Evolutionary conservation across 768 basidiomycete genomes (phyloP), one percentile per base, ranked within the genome.

Genomic region (Rhodotorula graminis): DNA sequence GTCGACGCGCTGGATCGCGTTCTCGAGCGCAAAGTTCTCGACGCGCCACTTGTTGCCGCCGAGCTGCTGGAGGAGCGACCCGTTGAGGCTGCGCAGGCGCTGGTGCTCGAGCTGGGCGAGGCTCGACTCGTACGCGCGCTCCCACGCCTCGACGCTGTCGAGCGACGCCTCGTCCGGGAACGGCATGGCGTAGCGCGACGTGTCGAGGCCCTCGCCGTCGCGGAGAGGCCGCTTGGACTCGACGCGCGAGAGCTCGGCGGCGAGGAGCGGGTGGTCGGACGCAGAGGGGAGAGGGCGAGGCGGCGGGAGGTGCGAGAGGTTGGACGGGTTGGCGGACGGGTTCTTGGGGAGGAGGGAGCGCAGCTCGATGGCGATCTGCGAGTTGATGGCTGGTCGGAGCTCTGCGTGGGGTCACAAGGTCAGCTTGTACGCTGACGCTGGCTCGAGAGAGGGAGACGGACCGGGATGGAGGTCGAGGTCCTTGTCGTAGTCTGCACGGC

Each of bases 21-120:
- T 73, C 67, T 76, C 75, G n/a, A 73, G 23, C 8, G 69, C 69
- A 61, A 73, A 76, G 69, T 76, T 76, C 44, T 71, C 64, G 25
- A 76, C 68, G 53, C 67, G 52, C 75, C 75, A 76, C 57, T 64
- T 67, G 53, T 76, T 76, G 19, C 72, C 75, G 18, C 75, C 75
- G 49, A 73, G 65, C 63, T 67, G 59, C 11, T 62, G 61, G 31
- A 76, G 33, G 11, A 76, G 47, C 23, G 64, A 62, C 2, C 75
- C 75, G 67, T 76, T 76, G 60, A 76, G 53, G 9, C 59, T 64
- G 11, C 75, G 40, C n/a, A 76, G 58, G 25, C 72, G 46, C 46
- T 73, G 75, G 61, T 76, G 75, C 61, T 76, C 75, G 69, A 76
- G 70, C 50, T 76, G 75, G 12, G 75, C 75, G 44, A 76, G 53